A percentile compares a stretch with the other conserved stretches of the same genome.
These are phyloP conservation scores for Coprinopsis strossmayeri DNA, from an alignment of 768 basidiomycete genomes.

Conservation along the genomic window DNA sequence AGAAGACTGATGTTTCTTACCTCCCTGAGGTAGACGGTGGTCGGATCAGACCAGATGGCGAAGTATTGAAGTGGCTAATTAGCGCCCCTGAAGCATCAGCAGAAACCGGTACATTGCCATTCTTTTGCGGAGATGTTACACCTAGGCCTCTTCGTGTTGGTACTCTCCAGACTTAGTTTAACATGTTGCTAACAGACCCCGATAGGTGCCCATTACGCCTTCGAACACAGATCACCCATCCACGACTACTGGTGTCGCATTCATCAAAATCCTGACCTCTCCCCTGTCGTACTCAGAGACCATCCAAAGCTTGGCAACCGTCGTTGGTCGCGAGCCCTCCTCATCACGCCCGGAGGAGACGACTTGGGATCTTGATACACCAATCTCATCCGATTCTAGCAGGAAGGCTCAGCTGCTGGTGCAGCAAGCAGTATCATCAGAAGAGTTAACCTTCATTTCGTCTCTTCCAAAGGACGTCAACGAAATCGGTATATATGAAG, in stretches of 20 bases:
- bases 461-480: background rate
- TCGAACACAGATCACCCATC: conserved; percentile 46
- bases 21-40: conserved; percentile 43
- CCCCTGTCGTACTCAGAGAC: conserved; percentile 21
- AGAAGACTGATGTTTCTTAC: conserved; percentile 37
- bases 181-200: background rate
- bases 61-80: conserved; percentile 53
- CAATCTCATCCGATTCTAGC: background rate
- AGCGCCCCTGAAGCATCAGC: conserved; percentile 22
- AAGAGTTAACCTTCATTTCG: background rate
- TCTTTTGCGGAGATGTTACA: conserved; percentile 73
- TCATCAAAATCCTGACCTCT: conserved; percentile 37
- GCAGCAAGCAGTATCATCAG: background rate
- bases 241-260: conserved; percentile 40
- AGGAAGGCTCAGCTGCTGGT: background rate
- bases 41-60: conserved; percentile 48
- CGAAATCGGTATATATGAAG: conserved; percentile 4
- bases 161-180: conserved; percentile 21
- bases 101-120: conserved; percentile 41
- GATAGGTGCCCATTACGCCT: conserved; percentile 45
- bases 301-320: conserved; percentile 36
- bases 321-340: conserved; percentile 16
- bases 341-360: background rate
- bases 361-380: conserved; percentile 5
- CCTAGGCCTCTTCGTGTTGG: conserved; percentile 52